Base-by-base conservation (phyloP, 441 rosid genomes). In the Populus tomentosa region DNA sequence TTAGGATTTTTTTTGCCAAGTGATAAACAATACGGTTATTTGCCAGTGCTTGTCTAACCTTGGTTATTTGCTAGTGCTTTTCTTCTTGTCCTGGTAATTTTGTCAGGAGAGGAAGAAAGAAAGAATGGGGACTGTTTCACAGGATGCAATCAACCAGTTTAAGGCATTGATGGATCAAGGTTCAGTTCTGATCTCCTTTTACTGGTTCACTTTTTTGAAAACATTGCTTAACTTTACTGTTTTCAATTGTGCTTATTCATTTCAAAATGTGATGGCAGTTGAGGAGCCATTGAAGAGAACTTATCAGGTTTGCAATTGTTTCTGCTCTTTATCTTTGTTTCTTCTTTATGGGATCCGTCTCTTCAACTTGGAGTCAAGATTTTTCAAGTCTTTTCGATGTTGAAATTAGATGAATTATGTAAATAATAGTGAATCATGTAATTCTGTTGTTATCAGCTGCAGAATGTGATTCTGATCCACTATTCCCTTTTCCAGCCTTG, bases 281-380 rank as follows among this genome's bases (percentile, higher is more conserved):
- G 98, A 94, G 75, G 97, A 90, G 87, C 86, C 90, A 74, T 78
- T 93, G 87, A 89, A 83, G 89, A 80, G 71, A 64, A 88, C 97
- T 73, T 87, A 84, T 77, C 82, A 93, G 95, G 98, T 94, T 75
- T 40, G 82, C 80, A 56, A 50, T 80, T 13, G 30, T 28, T 28
- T 28, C 30, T 28, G 30, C 30, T 28, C 30, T 72, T 62, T 24
- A 59, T 64, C 46, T 77, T 59, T 59, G 23, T 24, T 32, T n/a
- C 40, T 18, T 24, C 6, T 63, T 80, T n/a, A 35, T 69, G 72
- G 50, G 82, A 77, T 86, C 84, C 70, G 69, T 70, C 64, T 67
- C 21, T 59, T 79, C 63, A 36, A 38, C 38, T 71, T 35, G 62
- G 50, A 28, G 32, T 30, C 70, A 11, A 14, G 59, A 33, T 38